Evolutionary conservation across 805 yeast species (phyloP), one percentile per base, ranked within the genome.

Genomic region (Pichia californica): DNA sequence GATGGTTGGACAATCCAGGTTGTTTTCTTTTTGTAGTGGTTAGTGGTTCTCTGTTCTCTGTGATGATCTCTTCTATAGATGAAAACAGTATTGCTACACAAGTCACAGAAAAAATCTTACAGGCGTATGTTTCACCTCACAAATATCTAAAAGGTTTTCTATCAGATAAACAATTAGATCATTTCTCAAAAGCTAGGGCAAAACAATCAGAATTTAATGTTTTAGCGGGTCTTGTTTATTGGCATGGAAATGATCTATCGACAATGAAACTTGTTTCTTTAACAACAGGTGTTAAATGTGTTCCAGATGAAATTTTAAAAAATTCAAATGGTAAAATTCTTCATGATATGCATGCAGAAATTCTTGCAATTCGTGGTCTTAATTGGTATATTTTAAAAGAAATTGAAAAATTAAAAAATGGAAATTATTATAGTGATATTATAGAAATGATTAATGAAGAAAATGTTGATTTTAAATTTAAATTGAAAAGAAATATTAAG

Each of bases 271-370:
- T 40, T 13, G 25, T 26, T 16, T n/a, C 31, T 5, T 27, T 40
- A 8, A 21, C 49, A 15, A 87, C 97, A 0, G 99, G 99, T 0
- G 84, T 88, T 39, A 93, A 93, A 57, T 74, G 87, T 0, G 53
- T 74, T 16, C 89, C 97, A 1, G 76, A 81, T 52, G 57, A 51
- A 1, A 55, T 51, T 3, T 59, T 83, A 0, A 43, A 57, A 4
- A 25, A 41, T 1, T 40, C 50, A 18, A 44, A 66, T 0, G 97
- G 98, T 0, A 56, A 59, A 15, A 59, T 88, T 8, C 66, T 91
- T 0, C 98, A 91, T 55, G 98, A 91, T 60, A 68, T 81, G 59
- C 99, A 91, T 64, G 97, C 98, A 0, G 99, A 91, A 56, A 74
- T 88, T 2, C 62, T 93, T 14, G 76, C 83, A 0, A 45, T 89